Conservation (phyloP, 2,329 filamentous ascomycete genomes). For the Aureobasidium sp. region DNA sequence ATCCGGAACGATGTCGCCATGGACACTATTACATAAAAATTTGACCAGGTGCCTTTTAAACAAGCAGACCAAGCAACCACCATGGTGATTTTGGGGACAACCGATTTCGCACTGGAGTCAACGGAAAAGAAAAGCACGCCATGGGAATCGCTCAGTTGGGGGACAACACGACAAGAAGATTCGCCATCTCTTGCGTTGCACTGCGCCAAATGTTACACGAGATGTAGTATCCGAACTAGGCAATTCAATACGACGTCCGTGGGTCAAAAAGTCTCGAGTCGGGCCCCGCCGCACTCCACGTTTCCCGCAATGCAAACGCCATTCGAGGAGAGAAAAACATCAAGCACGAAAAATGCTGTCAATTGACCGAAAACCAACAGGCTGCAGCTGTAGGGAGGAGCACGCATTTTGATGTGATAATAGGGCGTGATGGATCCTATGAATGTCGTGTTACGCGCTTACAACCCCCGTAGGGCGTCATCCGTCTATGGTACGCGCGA, state of each 20-base stretch:
- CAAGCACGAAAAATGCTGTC: slow-evolving; percentile 3
- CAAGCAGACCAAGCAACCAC: slow-evolving; percentile 9
- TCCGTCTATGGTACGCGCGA: not conserved
- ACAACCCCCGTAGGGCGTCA: not conserved
- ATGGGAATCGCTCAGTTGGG: slow-evolving; percentile 1
- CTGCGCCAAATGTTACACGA: not conserved
- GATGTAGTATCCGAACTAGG: slow-evolving; percentile 7
- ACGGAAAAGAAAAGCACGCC: slow-evolving; percentile 5
- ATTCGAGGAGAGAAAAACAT: slow-evolving; percentile 1
- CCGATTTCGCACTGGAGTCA: not conserved
- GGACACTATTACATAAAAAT: slow-evolving; percentile 12
- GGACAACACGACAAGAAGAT: not conserved
- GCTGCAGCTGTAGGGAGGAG: not conserved
- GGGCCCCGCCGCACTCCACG: slow-evolving; percentile 9
- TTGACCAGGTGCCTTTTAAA: not conserved
- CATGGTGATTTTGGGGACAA: slow-evolving; percentile 8
- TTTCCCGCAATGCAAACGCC: not conserved
- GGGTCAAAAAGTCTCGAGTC: not conserved
- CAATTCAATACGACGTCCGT: not conserved
- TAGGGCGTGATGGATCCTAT: not conserved
- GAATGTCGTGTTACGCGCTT: not conserved
- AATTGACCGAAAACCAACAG: not conserved
- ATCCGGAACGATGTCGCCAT: slow-evolving; percentile 14
- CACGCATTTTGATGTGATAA: not conserved
- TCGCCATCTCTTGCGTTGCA: not conserved